These are phyloP conservation scores for Coleophoma crateriformis DNA, from an alignment of 2,329 filamentous ascomycete species.

Conservation along the genomic window DNA sequence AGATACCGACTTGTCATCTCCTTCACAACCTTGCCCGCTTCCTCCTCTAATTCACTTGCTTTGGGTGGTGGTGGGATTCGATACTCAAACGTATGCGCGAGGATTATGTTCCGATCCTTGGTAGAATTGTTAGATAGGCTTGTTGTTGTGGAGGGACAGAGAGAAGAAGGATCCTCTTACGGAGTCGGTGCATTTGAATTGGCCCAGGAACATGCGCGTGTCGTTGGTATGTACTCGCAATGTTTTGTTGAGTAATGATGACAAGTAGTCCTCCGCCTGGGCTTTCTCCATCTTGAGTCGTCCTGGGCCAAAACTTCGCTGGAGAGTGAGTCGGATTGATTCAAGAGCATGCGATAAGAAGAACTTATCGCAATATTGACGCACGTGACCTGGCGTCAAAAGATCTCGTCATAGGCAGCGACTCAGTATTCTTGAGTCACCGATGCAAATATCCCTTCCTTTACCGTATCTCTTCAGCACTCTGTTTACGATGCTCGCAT, in stretches of 20 bases:
- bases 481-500: no score
- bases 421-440: no score
- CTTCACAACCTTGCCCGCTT: constrained; percentile 43
- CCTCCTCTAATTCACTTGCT: constrained; percentile 32
- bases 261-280: constrained; percentile 50
- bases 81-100: constrained; percentile 85
- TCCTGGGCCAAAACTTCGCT: no score
- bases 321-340: no score
- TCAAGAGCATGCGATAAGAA: no score
- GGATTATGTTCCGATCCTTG: constrained; percentile 83
- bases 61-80: constrained; percentile 58
- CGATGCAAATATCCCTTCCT: no score
- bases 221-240: constrained; percentile 78
- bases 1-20: constrained; percentile 83
- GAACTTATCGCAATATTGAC: no score
- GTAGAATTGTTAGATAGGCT: constrained; percentile 1
- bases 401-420: no score
- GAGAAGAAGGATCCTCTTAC: constrained; percentile 36
- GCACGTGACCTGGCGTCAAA: no score
- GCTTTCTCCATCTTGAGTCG: constrained; percentile 29
- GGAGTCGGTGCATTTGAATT: constrained; percentile 91
- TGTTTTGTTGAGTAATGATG: constrained; percentile 69
- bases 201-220: constrained; percentile 80
- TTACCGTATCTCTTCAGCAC: no score
- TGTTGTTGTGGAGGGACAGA: neutral